These are phyloP conservation scores for Spirogloea muscicola DNA, from an alignment of 139 green algal genomes.

Conservation along the genomic window DNA sequence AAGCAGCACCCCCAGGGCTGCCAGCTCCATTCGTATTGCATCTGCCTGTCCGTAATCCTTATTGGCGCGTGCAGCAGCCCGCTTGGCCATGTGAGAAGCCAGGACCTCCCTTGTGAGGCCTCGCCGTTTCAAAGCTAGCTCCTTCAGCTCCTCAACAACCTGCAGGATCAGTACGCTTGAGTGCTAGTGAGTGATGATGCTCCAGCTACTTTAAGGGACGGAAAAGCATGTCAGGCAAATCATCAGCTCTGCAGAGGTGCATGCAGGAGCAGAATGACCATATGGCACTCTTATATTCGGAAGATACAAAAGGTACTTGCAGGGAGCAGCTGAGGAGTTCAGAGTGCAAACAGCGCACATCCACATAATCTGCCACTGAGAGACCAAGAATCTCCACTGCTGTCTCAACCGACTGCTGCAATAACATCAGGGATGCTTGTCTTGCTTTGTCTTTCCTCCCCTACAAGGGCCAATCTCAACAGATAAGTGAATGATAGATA, in stretches of 20 bases:
- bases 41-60: slow-evolving; percentile 72
- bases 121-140: slow-evolving; percentile 66
- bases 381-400: slow-evolving; percentile 3
- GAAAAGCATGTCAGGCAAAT: no score
- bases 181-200: no score
- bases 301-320: no score
- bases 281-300: no score
- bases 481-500: no score
- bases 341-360: no score
- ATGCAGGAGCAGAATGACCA: no score
- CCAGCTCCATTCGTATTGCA: slow-evolving; percentile 38
- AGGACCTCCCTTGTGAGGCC: slow-evolving; percentile 69
- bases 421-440: slow-evolving; percentile 5
- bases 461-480: neutral
- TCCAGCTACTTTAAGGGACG: no score
- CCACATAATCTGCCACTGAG: neutral
- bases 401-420: slow-evolving; percentile 1
- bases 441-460: slow-evolving; percentile 14
- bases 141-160: slow-evolving; percentile 60
- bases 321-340: no score
- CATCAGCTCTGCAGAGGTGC: no score
- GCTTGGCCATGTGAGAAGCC: slow-evolving; percentile 2
- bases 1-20: slow-evolving; percentile 39
- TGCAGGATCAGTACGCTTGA: no score
- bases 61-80: slow-evolving; percentile 53